Base-by-base conservation (phyloP, 371 early-diverging fungal species). In the Rhizoclosmatium hyalinum region DNA sequence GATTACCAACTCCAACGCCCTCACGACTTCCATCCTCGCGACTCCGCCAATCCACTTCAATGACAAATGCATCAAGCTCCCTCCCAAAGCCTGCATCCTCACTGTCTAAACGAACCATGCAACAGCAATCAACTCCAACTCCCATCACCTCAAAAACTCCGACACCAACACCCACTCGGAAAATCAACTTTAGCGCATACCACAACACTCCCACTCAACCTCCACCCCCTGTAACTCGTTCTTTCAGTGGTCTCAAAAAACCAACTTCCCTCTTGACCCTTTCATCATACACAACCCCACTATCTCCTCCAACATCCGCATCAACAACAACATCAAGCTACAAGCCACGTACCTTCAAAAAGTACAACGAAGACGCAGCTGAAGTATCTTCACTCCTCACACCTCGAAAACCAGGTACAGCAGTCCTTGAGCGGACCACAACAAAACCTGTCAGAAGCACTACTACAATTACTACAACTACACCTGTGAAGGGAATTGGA, bases 301-400 rank as follows among this genome's bases (percentile, higher is more conserved):
- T 32, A 1, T 19, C 32, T 1, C 58, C 58, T n/a, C 58, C 58
- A 58, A 21, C 50, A 50, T 46, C 65, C 3, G 14, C 66, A 12
- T 24, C 72, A 12, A 43, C 56, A 3, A 19, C 56, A 39, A 32
- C 46, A 2, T n/a, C 74, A 6, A 46, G 54, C 17, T 79, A 79
- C 68, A 79, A 79, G 54, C 80, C 80, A 14, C 80, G 80, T 2
- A 64, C 57, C 14, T 79, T 79, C 74, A 73, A 71, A 42, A 76
- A 77, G 55, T 76, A 77, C 80, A 79, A 79, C 55, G 58, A 69
- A 53, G 67, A 66, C 39, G 53, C 17, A 14, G 12, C 43, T n/a
- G 61, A 19, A 67, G 58, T 53, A 21, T n/a, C 8, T n/a, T 14
- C 45, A 10, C 24, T 50, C 12, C 17, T 44, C 5, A 45, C 12